A percentile compares a stretch with the other conserved stretches of the same genome.
Evolutionary conservation across 1,139 yeast species (phyloP).

Genomic region (Hemisphaericaspora subhashii): DNA sequence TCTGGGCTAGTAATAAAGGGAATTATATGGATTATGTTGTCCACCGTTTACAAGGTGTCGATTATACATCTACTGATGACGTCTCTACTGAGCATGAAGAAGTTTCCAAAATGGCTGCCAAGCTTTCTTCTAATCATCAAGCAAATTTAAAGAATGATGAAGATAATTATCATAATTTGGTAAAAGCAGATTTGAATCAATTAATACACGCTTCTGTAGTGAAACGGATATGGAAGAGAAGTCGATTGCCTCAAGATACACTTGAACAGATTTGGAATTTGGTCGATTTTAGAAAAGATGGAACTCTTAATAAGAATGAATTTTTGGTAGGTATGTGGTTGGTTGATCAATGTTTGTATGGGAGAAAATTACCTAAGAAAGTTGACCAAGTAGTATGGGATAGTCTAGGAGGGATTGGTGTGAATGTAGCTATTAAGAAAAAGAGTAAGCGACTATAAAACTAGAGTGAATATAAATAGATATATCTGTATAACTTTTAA

Average conservation of each 20-base stretch:
- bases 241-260: slow-evolving; percentile 64
- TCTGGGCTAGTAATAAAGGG: slow-evolving; percentile 89
- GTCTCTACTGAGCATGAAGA: slow-evolving; percentile 21
- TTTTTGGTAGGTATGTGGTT: slow-evolving; percentile 95
- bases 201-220: slow-evolving; percentile 70
- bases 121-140: slow-evolving; percentile 27
- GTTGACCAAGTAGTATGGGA: slow-evolving; percentile 64
- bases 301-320: slow-evolving; percentile 75
- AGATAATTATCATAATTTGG: slow-evolving; percentile 33
- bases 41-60: slow-evolving; percentile 34
- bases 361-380: slow-evolving; percentile 76
- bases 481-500: too few species aligned
- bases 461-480: not conserved
- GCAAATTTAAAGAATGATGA: slow-evolving; percentile 21
- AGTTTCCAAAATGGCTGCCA: slow-evolving; percentile 31
- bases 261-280: slow-evolving; percentile 73
- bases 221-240: slow-evolving; percentile 75
- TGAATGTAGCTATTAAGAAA: slow-evolving; percentile 40
- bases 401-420: slow-evolving; percentile 55
- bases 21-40: slow-evolving; percentile 50
- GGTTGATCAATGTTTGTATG: slow-evolving; percentile 93
- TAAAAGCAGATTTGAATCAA: slow-evolving; percentile 34
- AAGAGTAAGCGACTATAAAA: slow-evolving; percentile 20
- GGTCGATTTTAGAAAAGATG: slow-evolving; percentile 76
- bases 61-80: slow-evolving; percentile 17